These are phyloP conservation scores for Ceratocystis huliohia DNA, from an alignment of 2,329 filamentous ascomycete species.

Conservation along the genomic window DNA sequence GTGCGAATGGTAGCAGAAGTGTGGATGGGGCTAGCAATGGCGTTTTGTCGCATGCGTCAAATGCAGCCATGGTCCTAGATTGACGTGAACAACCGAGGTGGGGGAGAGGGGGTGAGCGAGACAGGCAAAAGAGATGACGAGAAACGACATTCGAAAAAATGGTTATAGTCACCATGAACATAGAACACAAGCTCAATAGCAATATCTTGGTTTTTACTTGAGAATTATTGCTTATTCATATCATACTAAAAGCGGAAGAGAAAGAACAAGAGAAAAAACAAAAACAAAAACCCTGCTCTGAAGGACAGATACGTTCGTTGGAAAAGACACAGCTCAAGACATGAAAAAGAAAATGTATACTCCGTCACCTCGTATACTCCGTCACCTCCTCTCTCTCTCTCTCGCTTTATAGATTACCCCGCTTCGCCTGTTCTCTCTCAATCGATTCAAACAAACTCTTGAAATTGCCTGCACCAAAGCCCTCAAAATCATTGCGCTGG, in stretches of 20 bases:
- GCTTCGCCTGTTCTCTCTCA: conserved; percentile 76
- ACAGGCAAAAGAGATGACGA: neutral
- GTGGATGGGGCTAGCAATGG: conserved; percentile 6
- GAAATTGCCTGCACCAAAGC: conserved; percentile 92
- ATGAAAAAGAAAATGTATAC: neutral
- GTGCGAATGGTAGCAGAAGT: conserved; percentile 26
- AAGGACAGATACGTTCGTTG: neutral
- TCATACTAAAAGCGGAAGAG: neutral
- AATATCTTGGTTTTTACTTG: conserved; percentile 1
- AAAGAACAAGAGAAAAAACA: neutral
- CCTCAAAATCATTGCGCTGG: conserved; percentile 77
- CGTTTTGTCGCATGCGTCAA: conserved; percentile 23
- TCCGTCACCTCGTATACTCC: neutral
- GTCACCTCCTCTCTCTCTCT: neutral
- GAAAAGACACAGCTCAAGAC: neutral
- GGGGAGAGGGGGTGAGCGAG: neutral
- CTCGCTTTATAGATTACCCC: conserved; percentile 58
- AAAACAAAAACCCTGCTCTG: neutral
- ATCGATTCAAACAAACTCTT: conserved; percentile 92
- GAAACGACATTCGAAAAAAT: neutral
- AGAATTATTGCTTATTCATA: neutral
- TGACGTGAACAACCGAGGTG: neutral
- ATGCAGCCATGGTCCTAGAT: conserved; percentile 37
- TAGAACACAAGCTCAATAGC: neutral
- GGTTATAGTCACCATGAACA: neutral